These are phyloP conservation scores for Beauveria varroae DNA, from an alignment of 2,329 filamentous ascomycete genomes.

Conservation along the genomic window DNA sequence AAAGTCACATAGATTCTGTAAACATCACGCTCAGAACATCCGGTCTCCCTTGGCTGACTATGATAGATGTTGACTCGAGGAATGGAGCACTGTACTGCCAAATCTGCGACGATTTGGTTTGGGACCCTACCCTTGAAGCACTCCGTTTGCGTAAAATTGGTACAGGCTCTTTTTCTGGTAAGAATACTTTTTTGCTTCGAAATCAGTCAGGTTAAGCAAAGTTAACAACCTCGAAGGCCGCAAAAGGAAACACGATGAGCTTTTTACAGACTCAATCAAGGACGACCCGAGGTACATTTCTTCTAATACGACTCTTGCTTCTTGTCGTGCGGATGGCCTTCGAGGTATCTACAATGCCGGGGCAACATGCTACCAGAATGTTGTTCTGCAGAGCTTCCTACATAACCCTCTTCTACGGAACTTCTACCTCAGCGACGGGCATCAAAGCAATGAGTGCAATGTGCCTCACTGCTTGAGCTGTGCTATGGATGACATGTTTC, in stretches of 20 bases:
- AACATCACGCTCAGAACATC: neutral
- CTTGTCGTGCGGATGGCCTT: conserved; percentile 80
- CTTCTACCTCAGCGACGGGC: conserved; percentile 87
- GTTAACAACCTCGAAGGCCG: conserved; percentile 37
- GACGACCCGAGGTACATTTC: conserved; percentile 73
- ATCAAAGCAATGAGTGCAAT: conserved; percentile 68
- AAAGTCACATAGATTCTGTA: conserved; percentile 68
- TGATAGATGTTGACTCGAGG: conserved; percentile 66
- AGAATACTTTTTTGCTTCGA: conserved; percentile 19
- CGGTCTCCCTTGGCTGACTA: conserved; percentile 19
- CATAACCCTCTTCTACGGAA: conserved; percentile 89
- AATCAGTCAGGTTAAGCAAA: neutral
- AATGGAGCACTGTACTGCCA: conserved; percentile 72
- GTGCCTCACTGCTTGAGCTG: conserved; percentile 57
- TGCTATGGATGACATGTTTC: conserved; percentile 67
- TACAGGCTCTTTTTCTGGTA: conserved; percentile 58
- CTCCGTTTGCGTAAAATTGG: conserved; percentile 64
- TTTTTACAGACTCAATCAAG: conserved; percentile 54
- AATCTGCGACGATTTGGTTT: conserved; percentile 75
- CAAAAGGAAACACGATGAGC: conserved; percentile 70
- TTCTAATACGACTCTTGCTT: conserved; percentile 68
- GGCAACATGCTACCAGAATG: conserved; percentile 97
- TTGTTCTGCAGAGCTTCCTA: conserved; percentile 85
- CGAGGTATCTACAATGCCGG: conserved; percentile 95
- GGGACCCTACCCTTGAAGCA: conserved; percentile 73